Base-by-base conservation (phyloP, 305 asterid species). In the Plantago coronopus region DNA sequence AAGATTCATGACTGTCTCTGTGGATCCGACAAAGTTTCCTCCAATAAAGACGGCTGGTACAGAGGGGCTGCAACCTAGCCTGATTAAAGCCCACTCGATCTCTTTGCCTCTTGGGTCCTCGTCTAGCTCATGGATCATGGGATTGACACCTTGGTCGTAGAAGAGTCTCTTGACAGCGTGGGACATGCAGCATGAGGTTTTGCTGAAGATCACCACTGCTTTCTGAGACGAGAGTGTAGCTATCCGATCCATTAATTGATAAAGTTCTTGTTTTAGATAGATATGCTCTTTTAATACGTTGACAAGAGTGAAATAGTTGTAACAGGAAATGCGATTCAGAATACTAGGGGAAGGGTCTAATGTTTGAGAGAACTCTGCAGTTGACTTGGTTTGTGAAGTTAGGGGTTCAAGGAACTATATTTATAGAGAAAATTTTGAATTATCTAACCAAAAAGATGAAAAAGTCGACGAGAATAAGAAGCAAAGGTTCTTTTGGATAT, bases 131-230 rank as follows among this genome's bases (percentile, higher is more conserved):
- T 63, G 54, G 23, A 63, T 27, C 31, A 14, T 3, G 42, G 68
- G 53, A 17, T 45, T 40, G 15, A 21, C 68, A 7, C 68, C 68
- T 19, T 48, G 57, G 14, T 51, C 68, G 16, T 8, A 4, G 18
- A 63, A 51, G 12, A 63, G 68, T 11, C 50, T 10, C 29, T 51
- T 40, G 40, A 63, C 53, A 43, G 68, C 21, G 61, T 21, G 53
- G 29, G 48, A 34, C 59, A 63, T 63, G 61, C 69, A 64, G 21
- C 68, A 63, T 1, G 68, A 38, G 17, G 53, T 63, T 27, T 63
- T 54, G 61, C 61, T 63, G 61, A 64, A 64, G n/a, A 64, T 64
- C 55, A 64, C 69, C 27, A 54, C 31, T 16, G 69, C 62, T 18
- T 44, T 54, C 31, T 64, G 47, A 17, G 69, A 54, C 5, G 59